These are phyloP conservation scores for Taphrina flavorubra DNA, from an alignment of 1,139 yeast species.

Conservation along the genomic window DNA sequence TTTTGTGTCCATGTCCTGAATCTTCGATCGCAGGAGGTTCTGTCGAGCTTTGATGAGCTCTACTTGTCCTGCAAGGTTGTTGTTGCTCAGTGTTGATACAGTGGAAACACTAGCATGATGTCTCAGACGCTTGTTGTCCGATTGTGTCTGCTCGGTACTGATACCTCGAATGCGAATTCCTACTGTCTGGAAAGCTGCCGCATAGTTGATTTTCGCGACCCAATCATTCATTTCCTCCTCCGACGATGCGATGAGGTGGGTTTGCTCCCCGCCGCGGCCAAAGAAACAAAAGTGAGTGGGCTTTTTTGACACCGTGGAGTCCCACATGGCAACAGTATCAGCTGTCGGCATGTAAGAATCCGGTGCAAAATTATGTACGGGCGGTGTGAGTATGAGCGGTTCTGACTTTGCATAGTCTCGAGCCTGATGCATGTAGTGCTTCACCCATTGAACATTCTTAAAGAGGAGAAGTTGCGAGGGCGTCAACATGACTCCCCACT, in stretches of 20 bases:
- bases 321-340: slow-evolving; percentile 53
- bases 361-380: slow-evolving; percentile 55
- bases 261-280: slow-evolving; percentile 52
- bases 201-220: slow-evolving; percentile 63
- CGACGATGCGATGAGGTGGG: slow-evolving; percentile 52
- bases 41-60: slow-evolving; percentile 44
- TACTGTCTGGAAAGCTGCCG: slow-evolving; percentile 61
- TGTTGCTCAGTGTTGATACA: slow-evolving; percentile 1
- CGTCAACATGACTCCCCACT: slow-evolving; percentile 56
- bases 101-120: slow-evolving; percentile 26
- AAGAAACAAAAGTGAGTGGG: slow-evolving; percentile 49
- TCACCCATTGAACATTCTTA: slow-evolving; percentile 54
- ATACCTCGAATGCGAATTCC: slow-evolving; percentile 46
- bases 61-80: slow-evolving; percentile 31
- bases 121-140: slow-evolving; percentile 7
- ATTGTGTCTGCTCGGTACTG: neutral
- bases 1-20: slow-evolving; percentile 52
- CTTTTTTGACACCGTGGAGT: slow-evolving; percentile 31
- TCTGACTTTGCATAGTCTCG: slow-evolving; percentile 43
- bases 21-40: slow-evolving; percentile 41
- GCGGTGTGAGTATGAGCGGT: slow-evolving; percentile 49
- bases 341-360: slow-evolving; percentile 52
- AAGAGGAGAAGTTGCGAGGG: slow-evolving; percentile 55
- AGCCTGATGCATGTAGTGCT: slow-evolving; percentile 48
- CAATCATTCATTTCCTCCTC: slow-evolving; percentile 59